Evolutionary conservation across 2,329 filamentous ascomycete genomes (phyloP).

Genomic region (Venturia oleaginea): DNA sequence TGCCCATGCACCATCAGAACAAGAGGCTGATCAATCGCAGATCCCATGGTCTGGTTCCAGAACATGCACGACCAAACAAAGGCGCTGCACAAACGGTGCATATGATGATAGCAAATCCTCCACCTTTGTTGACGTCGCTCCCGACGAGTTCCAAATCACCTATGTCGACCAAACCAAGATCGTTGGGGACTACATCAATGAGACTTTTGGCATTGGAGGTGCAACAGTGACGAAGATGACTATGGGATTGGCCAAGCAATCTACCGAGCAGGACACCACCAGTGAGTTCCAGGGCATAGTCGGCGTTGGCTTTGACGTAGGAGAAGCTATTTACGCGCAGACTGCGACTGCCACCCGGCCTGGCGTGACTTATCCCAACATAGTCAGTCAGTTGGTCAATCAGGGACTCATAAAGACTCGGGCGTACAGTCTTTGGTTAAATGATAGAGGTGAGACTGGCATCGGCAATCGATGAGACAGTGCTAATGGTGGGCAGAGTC

Average conservation of each 20-base stretch:
- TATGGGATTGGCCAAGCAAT: constrained; percentile 31
- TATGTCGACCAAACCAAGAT: constrained; percentile 78
- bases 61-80: constrained; percentile 43
- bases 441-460: constrained; percentile 33
- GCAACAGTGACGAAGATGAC: constrained; percentile 33
- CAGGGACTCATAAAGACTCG: constrained; percentile 53
- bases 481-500: constrained; percentile 33
- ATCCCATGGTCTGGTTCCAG: constrained; percentile 42
- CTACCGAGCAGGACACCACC: constrained; percentile 64
- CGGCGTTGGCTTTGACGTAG: constrained; percentile 71
- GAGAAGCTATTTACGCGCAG: constrained; percentile 47
- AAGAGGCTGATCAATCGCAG: not conserved
- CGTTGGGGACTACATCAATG: constrained; percentile 68
- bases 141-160: constrained; percentile 70
- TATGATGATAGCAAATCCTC: constrained; percentile 65
- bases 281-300: constrained; percentile 60
- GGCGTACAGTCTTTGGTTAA: constrained; percentile 55
- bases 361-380: constrained; percentile 46
- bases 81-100: constrained; percentile 55
- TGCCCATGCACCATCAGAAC: not conserved
- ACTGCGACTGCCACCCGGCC: not conserved
- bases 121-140: constrained; percentile 63
- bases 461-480: not conserved
- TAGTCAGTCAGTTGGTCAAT: constrained; percentile 55
- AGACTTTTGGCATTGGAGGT: constrained; percentile 55